Evolutionary conservation across 2,329 filamentous ascomycete genomes (phyloP), one percentile per base, ranked within the genome.

Genomic region (Pestalotiopsis fici): DNA sequence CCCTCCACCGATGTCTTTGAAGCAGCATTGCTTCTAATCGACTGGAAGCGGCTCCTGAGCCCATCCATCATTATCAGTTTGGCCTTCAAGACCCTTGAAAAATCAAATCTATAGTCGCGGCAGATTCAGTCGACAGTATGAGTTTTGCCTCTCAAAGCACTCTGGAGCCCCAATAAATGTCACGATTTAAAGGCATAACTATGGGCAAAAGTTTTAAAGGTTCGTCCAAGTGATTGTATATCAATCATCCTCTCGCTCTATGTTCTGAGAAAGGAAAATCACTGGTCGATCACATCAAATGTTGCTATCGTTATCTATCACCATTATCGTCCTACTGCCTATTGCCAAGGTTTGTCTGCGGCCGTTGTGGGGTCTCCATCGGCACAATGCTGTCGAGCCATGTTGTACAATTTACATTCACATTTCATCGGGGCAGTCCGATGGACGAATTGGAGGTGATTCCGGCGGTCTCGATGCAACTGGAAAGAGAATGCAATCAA

Each of bases 1-100:
- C 82, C 77, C 28, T 76, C 76, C 18, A 81, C 50, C 25, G 80
- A 78, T 4, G 81, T 84, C 43, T 50, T 50, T 7, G 43, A 50
- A 21, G 43, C 9, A 18, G 43, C 43, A 50, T 50, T 50, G 43
- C 11, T 21, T 6, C 21, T 50, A 9, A 50, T 3, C 9, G 43
- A 23, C 43, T 50, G 43, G 6, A 50, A 50, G 1, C 43, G 43
- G 21, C 43, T n/a, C 9, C 43, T 50, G 6, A 50, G n/a, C 1
- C 43, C 43, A 4, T 50, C 43, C 43, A 50, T 50, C 9, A 3
- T 50, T 7, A n/a, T 7, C 4, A 7, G n/a, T 21, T 5, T 23
- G n/a, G 18, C 9, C n/a, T 12, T 21, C 43, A 23, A 23, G n/a
- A 3, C 18, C 18, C n/a, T 7, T 4, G 39, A 18, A 18, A 18